Evolutionary conservation across 2,329 filamentous ascomycete genomes (phyloP).

Genomic region (Fonsecaea pedrosoi): DNA sequence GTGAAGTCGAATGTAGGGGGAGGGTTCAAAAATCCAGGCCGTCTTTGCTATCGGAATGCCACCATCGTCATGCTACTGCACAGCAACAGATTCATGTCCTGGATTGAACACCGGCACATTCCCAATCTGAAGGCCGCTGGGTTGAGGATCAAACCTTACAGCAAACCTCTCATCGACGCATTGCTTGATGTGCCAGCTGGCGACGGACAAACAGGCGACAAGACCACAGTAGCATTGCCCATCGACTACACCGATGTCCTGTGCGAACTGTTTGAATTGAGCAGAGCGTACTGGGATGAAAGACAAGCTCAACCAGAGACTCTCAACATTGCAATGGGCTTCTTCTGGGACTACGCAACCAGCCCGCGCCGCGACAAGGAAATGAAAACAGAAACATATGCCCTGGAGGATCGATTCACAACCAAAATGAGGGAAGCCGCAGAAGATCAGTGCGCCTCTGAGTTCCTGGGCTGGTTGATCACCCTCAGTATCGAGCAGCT

Average conservation of each 20-base stretch:
- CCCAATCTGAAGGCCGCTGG: constrained; percentile 16
- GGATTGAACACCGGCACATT: constrained; percentile 30
- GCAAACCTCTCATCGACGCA: constrained; percentile 1
- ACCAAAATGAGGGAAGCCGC: background rate
- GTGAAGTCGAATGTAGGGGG: background rate
- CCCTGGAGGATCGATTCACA: background rate
- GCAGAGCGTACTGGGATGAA: constrained; percentile 12
- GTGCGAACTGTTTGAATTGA: constrained; percentile 29
- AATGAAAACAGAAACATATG: background rate
- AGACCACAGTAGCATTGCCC: background rate
- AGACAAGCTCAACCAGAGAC: background rate
- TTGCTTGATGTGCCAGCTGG: background rate
- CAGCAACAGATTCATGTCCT: constrained; percentile 29
- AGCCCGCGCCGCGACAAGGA: background rate
- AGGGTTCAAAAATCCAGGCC: constrained; percentile 8
- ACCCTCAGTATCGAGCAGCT: constrained; percentile 1
- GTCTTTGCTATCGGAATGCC: constrained; percentile 32
- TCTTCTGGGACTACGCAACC: constrained; percentile 23
- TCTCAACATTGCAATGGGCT: constrained; percentile 10
- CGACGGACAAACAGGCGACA: background rate
- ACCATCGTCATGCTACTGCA: constrained; percentile 27
- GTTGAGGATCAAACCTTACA: constrained; percentile 10
- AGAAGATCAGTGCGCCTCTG: constrained; percentile 15
- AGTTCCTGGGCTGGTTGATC: constrained; percentile 14
- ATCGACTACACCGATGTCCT: constrained; percentile 25